phyloP scores from a whole-genome alignment of 2,329 filamentous ascomycete species.

The Hypoxylon sp. region DNA sequence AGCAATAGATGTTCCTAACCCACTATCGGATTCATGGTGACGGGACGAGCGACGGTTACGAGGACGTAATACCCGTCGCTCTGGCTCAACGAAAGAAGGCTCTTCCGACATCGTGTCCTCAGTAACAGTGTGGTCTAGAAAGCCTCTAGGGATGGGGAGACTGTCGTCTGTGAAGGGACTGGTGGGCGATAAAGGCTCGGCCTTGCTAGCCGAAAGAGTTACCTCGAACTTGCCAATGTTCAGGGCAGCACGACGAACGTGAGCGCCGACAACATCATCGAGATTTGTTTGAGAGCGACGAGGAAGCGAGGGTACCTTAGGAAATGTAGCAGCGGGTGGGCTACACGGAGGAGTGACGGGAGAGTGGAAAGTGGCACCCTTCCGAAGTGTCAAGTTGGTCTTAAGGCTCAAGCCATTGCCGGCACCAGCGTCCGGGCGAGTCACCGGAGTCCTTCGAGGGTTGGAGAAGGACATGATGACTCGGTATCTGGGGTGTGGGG shows the following conservation, averaged over 20 bases:
- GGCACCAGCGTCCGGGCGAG: conserved; percentile 59
- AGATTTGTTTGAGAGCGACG: conserved; percentile 78
- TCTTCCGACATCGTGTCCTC: conserved; percentile 64
- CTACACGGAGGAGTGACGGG: conserved; percentile 61
- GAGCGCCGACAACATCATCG: conserved; percentile 79
- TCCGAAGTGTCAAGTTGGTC: conserved; percentile 73
- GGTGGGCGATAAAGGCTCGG: conserved; percentile 57
- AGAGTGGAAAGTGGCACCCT: conserved; percentile 78
- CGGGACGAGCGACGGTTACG: conserved; percentile 70
- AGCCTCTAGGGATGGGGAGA: conserved; percentile 71
- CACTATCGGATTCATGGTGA: conserved; percentile 87
- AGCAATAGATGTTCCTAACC: conserved; percentile 85
- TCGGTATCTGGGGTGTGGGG: conserved; percentile 47
- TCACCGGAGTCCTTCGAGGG: conserved; percentile 63
- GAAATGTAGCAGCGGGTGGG: conserved; percentile 52
- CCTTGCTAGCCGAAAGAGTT: conserved; percentile 66
- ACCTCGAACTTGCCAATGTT: conserved; percentile 77
- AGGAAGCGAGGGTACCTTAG: conserved; percentile 68
- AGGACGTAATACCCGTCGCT: conserved; percentile 67
- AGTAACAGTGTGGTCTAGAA: conserved; percentile 70
- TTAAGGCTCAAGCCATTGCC: conserved; percentile 63
- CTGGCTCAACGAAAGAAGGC: conserved; percentile 54
- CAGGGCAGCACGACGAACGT: conserved; percentile 77
- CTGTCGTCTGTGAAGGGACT: conserved; percentile 68
- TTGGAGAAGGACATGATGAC: conserved; percentile 65